Base-by-base conservation (phyloP, 176 grass and related monocot genomes). In the Aegilops bicornis region DNA sequence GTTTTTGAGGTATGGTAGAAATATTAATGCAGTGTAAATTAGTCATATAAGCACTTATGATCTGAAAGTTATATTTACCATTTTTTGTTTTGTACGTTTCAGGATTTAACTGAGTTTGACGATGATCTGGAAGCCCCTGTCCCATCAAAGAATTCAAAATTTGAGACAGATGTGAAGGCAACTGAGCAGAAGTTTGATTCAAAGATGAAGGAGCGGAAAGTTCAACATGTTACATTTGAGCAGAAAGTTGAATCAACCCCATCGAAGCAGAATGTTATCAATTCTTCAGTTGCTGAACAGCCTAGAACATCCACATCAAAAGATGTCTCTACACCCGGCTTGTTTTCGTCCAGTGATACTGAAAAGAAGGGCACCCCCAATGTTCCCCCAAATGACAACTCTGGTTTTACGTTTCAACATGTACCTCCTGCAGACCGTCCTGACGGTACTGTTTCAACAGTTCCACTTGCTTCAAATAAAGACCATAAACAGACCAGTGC, bases 51-150 rank as follows among this genome's bases (percentile, higher is more conserved):
- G 20, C 37, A 70, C 22, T 48, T 39, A 16, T 62, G 35, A 73
- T 3, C 50, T 74, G 19, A 83, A 22, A 73, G 25, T n/a, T 31
- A 36, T 64, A 59, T 80, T 76, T 82, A 60, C 15, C 4, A 35
- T 65, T 64, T 78, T 71, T 76, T 3, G 32, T 20, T 86, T 54
- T 54, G 50, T 83, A 68, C 62, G 6, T 54, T 50, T 54, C 50
- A 92, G 91, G 91, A 92, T 73, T 87, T 86, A 25, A 6, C 14
- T 15, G 91, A 89, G 48, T 73, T 92, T 1, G 91, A 92, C 76
- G 88, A 90, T 92, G 84, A 90, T 81, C 69, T 59, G 76, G 91
- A 82, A 48, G 19, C 10, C 14, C 23, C 25, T 66, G 58, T 83
- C 68, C 67, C 47, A 69, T 48, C 82, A 29, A 91, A 85, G 40